Evolutionary conservation across 805 yeast species (phyloP).

Genomic region (Clavispora phyllophila): DNA sequence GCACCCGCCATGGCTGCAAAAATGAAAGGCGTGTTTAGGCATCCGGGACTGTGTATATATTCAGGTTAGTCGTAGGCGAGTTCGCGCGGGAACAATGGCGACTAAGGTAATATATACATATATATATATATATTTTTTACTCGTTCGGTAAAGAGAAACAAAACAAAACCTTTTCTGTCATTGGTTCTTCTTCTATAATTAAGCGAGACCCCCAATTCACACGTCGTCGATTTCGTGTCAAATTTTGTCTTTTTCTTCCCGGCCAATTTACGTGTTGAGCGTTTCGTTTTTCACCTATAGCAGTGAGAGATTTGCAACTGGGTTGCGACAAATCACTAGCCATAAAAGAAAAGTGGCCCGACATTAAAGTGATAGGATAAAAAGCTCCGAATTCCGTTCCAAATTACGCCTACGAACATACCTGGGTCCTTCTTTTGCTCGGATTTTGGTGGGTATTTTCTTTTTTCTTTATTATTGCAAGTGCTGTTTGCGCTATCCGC

Average conservation of each 20-base stretch:
- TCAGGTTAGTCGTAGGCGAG: neutral
- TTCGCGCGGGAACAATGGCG: neutral
- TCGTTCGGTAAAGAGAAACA: neutral
- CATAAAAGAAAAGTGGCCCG: neutral
- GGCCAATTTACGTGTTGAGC: neutral
- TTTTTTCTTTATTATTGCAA: neutral
- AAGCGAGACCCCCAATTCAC: too few species aligned
- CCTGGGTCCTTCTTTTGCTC: neutral
- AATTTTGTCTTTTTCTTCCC: too few species aligned
- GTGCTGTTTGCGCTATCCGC: neutral
- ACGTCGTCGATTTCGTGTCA: neutral
- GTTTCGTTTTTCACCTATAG: neutral
- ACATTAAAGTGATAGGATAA: neutral
- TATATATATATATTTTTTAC: neutral
- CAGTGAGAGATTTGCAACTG: neutral
- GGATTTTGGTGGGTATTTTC: neutral
- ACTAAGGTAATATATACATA: neutral
- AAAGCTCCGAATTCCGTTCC: neutral
- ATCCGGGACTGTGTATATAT: too few species aligned
- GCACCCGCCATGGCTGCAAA: neutral
- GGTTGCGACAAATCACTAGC: neutral
- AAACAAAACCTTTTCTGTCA: too few species aligned
- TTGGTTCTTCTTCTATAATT: too few species aligned
- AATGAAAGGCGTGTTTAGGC: too few species aligned
- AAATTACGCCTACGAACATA: neutral